These are phyloP conservation scores for Jatropha podagrica DNA, from an alignment of 441 rosid genomes.

Conservation along the genomic window DNA sequence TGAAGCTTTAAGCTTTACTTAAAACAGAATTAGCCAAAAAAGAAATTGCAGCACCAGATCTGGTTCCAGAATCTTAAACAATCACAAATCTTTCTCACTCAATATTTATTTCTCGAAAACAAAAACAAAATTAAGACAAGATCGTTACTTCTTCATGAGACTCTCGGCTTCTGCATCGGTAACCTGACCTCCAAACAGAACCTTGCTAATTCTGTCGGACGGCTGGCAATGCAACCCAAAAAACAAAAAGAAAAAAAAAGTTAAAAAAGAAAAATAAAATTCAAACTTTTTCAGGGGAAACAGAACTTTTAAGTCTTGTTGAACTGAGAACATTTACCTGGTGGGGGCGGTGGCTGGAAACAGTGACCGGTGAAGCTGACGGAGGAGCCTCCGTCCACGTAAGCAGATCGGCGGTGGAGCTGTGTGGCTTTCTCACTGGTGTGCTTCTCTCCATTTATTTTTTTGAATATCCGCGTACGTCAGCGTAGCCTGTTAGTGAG, in stretches of 20 bases:
- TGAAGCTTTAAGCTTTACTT: background rate
- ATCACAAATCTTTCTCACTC: background rate
- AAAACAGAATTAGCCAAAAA: background rate
- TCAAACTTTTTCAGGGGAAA: background rate
- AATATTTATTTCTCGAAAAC: background rate
- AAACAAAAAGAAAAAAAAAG: conserved; percentile 37
- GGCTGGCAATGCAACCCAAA: conserved; percentile 47
- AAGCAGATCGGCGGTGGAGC: conserved; percentile 93
- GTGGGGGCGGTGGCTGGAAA: conserved; percentile 49
- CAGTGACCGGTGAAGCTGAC: conserved; percentile 36
- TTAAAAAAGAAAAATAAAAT: background rate
- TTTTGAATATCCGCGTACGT: background rate
- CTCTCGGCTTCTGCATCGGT: conserved; percentile 84
- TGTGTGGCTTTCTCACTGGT: conserved; percentile 78
- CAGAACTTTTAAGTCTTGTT: background rate
- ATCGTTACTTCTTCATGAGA: conserved; percentile 67
- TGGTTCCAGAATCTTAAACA: conserved; percentile 14
- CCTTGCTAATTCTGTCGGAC: conserved; percentile 82
- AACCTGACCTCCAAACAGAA: conserved; percentile 90
- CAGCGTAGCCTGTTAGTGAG: background rate
- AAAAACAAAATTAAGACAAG: conserved; percentile 1
- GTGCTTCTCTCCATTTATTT: conserved; percentile 86
- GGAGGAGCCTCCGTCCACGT: conserved; percentile 83
- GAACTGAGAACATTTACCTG: conserved; percentile 23
- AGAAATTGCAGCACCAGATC: conserved; percentile 26